Percentiles rank a stretch among this genome's conserved stretches.
Evolutionary conservation across 1,284 basidiomycete genomes (phyloP).

Genomic region (Cystobasidium slooffiae): DNA sequence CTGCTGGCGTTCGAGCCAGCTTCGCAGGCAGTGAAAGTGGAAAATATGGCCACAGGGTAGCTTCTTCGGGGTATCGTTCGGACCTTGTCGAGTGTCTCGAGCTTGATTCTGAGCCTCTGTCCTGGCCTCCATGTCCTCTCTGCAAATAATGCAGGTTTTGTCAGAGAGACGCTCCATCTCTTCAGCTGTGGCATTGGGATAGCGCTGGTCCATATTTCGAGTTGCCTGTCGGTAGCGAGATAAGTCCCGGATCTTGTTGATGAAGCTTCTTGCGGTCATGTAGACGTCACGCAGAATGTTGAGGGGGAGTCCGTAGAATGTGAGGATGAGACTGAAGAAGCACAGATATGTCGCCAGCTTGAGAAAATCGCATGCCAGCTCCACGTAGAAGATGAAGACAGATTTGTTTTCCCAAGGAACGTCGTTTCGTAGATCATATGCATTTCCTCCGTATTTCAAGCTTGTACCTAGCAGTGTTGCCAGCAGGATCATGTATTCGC

Average conservation of each 20-base stretch:
- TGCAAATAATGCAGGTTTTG: conserved; percentile 94
- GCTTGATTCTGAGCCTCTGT: conserved; percentile 48
- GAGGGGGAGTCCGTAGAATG: conserved; percentile 91
- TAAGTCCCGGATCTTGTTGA: conserved; percentile 80
- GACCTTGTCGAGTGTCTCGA: conserved; percentile 63
- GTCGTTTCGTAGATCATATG: conserved; percentile 70
- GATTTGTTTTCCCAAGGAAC: conserved; percentile 89
- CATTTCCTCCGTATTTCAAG: conserved; percentile 82
- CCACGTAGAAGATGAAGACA: conserved; percentile 95
- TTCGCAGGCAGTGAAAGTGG: conserved; percentile 94
- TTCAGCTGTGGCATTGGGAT: conserved; percentile 87
- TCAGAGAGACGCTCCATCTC: conserved; percentile 82
- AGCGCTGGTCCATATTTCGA: conserved; percentile 93
- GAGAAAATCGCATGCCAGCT: conserved; percentile 68
- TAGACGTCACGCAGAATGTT: conserved; percentile 97
- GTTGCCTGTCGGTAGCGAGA: conserved; percentile 92
- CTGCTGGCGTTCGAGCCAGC: conserved; percentile 94
- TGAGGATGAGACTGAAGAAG: conserved; percentile 90
- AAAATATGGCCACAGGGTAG: conserved; percentile 96
- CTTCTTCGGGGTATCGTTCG: conserved; percentile 94
- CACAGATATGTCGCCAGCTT: conserved; percentile 89
- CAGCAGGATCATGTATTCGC: conserved; percentile 92
- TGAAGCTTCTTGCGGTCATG: conserved; percentile 88
- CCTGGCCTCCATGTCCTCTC: conserved; percentile 82
- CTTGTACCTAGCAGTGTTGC: conserved; percentile 78